These are phyloP conservation scores for Microbotryum violaceum DNA, from an alignment of 1,284 basidiomycete species.

Conservation along the genomic window DNA sequence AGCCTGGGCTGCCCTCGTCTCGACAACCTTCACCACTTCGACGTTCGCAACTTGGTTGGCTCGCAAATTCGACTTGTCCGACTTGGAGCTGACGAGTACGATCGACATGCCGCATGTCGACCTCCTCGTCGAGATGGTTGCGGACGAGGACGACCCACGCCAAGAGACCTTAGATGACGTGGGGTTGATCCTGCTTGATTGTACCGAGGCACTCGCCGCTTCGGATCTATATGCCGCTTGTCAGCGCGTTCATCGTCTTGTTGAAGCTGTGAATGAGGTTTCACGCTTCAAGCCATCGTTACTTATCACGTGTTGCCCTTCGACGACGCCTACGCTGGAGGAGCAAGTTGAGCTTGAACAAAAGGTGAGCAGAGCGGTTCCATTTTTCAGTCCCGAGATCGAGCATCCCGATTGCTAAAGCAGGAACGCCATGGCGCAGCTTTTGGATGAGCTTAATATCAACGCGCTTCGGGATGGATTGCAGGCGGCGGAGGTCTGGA, in stretches of 20 bases:
- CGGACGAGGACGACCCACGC: neutral
- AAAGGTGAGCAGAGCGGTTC: neutral
- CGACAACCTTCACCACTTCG: neutral
- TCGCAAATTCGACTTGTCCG: constrained; percentile 25
- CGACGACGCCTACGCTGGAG: neutral
- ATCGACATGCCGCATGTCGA: constrained; percentile 3
- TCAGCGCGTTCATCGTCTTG: neutral
- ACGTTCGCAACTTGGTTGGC: constrained; percentile 20
- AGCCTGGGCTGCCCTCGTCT: constrained; percentile 8
- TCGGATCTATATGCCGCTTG: constrained; percentile 1
- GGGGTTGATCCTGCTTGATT: constrained; percentile 23
- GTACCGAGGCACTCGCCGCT: constrained; percentile 1
- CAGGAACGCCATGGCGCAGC: neutral
- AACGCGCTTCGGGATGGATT: neutral
- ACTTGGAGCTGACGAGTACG: neutral
- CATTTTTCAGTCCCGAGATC: neutral
- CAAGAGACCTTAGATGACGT: constrained; percentile 7
- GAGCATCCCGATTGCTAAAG: neutral
- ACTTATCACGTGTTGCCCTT: constrained; percentile 15
- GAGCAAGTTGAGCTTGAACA: neutral
- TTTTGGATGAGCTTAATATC: constrained; percentile 2
- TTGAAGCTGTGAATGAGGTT: neutral
- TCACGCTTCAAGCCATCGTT: constrained; percentile 15
- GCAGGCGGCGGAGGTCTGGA: neutral
- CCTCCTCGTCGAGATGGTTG: constrained; percentile 9